phyloP scores from a whole-genome alignment of 805 yeast genomes.

The Pichia deserticola region DNA sequence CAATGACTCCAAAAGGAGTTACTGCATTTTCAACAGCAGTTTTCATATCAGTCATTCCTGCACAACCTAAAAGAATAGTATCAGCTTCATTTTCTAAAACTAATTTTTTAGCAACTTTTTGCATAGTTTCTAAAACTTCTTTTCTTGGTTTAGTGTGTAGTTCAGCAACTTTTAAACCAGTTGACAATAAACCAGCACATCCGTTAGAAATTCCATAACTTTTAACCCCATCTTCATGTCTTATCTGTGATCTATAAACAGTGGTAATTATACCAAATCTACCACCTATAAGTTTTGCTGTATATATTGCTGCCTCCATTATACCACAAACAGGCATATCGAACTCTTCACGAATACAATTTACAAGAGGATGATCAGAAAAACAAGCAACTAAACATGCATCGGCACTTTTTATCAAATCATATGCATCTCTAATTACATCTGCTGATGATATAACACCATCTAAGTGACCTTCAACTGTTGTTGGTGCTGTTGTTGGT shows the following conservation, averaged over 20 bases:
- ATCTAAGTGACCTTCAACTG: conserved; percentile 30
- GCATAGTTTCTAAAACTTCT: conserved; percentile 24
- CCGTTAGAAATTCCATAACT: conserved; percentile 24
- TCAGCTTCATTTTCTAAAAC: conserved; percentile 31
- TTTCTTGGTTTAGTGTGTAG: conserved; percentile 26
- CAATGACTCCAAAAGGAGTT: conserved; percentile 86
- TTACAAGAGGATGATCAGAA: conserved; percentile 30
- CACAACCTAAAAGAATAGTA: conserved; percentile 64
- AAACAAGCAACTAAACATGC: conserved; percentile 30
- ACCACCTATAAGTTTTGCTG: conserved; percentile 28
- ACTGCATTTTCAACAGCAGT: conserved; percentile 87
- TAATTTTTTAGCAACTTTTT: conserved; percentile 18
- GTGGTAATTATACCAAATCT: conserved; percentile 29
- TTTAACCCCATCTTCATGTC: conserved; percentile 27
- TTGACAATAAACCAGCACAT: conserved; percentile 29
- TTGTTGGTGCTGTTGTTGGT: conserved; percentile 21
- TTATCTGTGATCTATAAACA: conserved; percentile 24
- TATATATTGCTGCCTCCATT: conserved; percentile 29
- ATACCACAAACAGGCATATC: conserved; percentile 29
- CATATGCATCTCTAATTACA: conserved; percentile 25
- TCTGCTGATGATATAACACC: conserved; percentile 29
- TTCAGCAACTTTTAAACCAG: conserved; percentile 28
- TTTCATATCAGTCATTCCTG: conserved; percentile 84
- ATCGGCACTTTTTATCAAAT: conserved; percentile 22
- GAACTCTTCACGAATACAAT: conserved; percentile 30